phyloP scores from a whole-genome alignment of 352 stramenopile species.

The Pythium graminicola region DNA sequence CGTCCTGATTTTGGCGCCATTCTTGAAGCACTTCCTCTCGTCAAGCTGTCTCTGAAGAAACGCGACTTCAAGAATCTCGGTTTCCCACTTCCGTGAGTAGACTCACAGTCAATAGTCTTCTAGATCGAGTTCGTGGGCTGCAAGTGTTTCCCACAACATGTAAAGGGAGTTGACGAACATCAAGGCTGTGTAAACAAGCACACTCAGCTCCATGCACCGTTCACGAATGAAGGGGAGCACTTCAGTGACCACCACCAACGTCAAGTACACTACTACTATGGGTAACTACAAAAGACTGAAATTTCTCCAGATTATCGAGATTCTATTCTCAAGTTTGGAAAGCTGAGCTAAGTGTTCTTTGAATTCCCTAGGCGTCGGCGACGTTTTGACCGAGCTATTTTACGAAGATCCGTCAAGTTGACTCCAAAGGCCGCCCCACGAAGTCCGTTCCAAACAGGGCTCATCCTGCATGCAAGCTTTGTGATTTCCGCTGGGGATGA shows the following conservation, averaged over 20 bases:
- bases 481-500: conserved; percentile 5
- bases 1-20: conserved; percentile 72
- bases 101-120: not conserved
- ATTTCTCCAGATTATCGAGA: not conserved
- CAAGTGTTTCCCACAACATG: not conserved
- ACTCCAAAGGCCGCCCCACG: not conserved
- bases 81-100: conserved; percentile 37
- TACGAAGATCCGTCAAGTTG: not conserved
- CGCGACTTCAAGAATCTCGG: conserved; percentile 83
- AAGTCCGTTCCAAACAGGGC: too few species aligned
- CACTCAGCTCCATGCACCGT: conserved; percentile 1
- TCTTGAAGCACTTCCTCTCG: conserved; percentile 67
- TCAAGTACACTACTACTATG: conserved; percentile 20
- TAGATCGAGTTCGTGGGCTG: conserved; percentile 6
- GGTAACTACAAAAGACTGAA: conserved; percentile 22
- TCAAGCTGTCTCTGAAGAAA: conserved; percentile 78
- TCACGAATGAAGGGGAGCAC: not conserved
- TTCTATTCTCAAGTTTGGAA: not conserved
- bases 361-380: not conserved
- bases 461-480: too few species aligned
- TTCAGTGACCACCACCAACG: conserved; percentile 5
- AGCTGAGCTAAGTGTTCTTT: not conserved
- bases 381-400: not conserved
- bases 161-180: not conserved
- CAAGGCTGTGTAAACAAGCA: not conserved